These are phyloP conservation scores for Umbellularia californica DNA, from an alignment of 164 flowering plant genomes.

Conservation along the genomic window DNA sequence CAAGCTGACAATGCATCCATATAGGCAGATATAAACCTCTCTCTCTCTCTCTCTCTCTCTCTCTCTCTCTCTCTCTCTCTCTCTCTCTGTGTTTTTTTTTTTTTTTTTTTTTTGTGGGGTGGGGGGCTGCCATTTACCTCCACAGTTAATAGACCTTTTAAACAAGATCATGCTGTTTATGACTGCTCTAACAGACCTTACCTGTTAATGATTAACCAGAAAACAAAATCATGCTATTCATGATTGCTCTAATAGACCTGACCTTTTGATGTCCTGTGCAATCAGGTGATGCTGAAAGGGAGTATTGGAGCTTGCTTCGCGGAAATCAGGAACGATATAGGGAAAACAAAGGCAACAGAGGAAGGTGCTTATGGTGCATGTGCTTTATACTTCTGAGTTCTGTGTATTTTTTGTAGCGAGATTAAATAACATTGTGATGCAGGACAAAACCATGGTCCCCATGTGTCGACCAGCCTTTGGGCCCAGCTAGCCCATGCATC, in stretches of 20 bases:
- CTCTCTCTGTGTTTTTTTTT: too few species aligned
- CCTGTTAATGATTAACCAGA: neutral
- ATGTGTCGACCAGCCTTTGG: too few species aligned
- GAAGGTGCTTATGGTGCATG: constrained; percentile 39
- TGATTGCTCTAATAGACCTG: neutral
- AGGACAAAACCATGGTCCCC: too few species aligned
- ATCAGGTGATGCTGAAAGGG: constrained; percentile 82
- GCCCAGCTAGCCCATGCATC: neutral
- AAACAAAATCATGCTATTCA: neutral
- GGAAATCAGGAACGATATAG: constrained; percentile 41
- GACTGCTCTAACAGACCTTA: neutral
- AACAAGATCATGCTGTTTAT: too few species aligned
- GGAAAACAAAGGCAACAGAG: constrained; percentile 43
- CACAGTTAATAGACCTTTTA: neutral
- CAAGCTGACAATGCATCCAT: too few species aligned
- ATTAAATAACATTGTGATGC: too few species aligned
- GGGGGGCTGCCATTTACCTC: neutral
- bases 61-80: too few species aligned
- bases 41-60: too few species aligned
- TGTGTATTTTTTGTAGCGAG: too few species aligned
- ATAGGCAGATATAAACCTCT: too few species aligned
- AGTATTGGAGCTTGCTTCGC: constrained; percentile 72
- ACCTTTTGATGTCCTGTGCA: neutral
- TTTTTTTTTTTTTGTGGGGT: too few species aligned
- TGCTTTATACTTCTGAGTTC: neutral